Conservation (phyloP, 176 grass and related monocot genomes). For the Thalia dealbata region DNA sequence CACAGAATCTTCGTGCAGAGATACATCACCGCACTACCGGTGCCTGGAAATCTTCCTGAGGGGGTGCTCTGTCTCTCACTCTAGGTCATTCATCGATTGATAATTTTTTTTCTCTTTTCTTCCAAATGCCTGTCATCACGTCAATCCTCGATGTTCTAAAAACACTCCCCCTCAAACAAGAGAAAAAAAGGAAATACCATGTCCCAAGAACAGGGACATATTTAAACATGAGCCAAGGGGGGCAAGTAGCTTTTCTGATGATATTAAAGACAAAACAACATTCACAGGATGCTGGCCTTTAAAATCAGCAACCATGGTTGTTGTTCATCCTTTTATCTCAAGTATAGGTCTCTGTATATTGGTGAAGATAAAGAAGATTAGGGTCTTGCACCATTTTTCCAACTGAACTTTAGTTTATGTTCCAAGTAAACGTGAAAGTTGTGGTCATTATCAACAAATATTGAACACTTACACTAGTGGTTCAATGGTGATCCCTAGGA, state of each 20-base stretch:
- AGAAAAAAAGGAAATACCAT: neutral
- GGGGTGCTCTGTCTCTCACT: constrained; percentile 7
- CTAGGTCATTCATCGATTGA: constrained; percentile 2
- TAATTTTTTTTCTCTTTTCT: neutral
- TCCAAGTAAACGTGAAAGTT: no score
- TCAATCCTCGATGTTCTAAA: neutral
- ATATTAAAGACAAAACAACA: neutral
- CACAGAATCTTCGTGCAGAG: constrained; percentile 8
- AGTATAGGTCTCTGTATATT: constrained; percentile 2
- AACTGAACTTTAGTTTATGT: neutral
- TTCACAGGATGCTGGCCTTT: neutral
- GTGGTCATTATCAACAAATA: no score
- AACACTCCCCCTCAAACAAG: neutral
- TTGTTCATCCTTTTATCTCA: neutral
- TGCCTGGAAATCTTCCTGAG: constrained; percentile 5
- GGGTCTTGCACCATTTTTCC: constrained; percentile 1
- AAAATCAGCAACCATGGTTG: neutral
- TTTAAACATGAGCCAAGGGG: neutral
- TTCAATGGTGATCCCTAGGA: no score
- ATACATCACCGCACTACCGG: neutral
- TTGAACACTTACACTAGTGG: no score
- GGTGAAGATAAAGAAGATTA: neutral
- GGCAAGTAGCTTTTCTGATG: neutral
- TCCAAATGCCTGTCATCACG: neutral
- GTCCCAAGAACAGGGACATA: neutral